A percentile compares a stretch with the other conserved stretches of the same genome.
Conservation (phyloP, 2,329 filamentous ascomycete species). For the Hyphodiscus sp. region DNA sequence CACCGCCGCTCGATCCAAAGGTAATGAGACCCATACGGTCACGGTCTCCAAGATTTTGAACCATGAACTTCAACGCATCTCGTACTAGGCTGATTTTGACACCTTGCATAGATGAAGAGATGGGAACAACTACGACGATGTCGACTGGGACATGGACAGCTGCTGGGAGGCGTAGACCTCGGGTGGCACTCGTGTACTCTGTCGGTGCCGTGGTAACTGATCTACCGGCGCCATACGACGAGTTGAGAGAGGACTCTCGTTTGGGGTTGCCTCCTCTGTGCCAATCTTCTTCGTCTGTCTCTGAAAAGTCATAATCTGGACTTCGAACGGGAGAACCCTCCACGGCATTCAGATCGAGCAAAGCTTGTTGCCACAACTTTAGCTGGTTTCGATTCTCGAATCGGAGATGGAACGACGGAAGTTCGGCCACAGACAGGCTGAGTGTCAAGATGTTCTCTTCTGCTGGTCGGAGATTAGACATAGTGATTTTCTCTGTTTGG, state of each 20-base stretch:
- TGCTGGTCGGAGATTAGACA: slow-evolving; percentile 32
- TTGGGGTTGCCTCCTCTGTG: slow-evolving; percentile 53
- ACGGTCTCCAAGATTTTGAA: slow-evolving; percentile 79
- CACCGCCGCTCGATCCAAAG: slow-evolving; percentile 89
- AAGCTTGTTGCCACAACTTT: slow-evolving; percentile 82
- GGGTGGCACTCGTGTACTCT: slow-evolving; percentile 71
- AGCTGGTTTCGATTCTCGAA: slow-evolving; percentile 80
- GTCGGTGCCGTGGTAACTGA: slow-evolving; percentile 85
- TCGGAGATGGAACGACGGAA: slow-evolving; percentile 88
- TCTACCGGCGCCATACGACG: slow-evolving; percentile 72
- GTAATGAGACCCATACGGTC: slow-evolving; percentile 97
- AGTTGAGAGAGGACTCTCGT: slow-evolving; percentile 75
- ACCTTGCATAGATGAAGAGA: slow-evolving; percentile 99
- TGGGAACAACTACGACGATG: slow-evolving; percentile 91
- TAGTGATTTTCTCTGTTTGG: slow-evolving; percentile 28
- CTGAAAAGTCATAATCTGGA: slow-evolving; percentile 76
- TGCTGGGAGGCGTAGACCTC: slow-evolving; percentile 31
- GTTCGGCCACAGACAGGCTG: slow-evolving; percentile 82
- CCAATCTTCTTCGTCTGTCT: slow-evolving; percentile 85
- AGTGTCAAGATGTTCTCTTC: slow-evolving; percentile 85
- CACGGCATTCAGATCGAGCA: slow-evolving; percentile 73
- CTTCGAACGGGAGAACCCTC: slow-evolving; percentile 58
- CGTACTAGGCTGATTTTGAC: slow-evolving; percentile 93
- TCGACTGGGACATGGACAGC: slow-evolving; percentile 82
- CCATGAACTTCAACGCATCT: slow-evolving; percentile 87